Percentiles rank a stretch among this genome's conserved stretches.
Evolutionary conservation across 208 protist species (phyloP).

Genomic region (Acanthamoeba royreba): DNA sequence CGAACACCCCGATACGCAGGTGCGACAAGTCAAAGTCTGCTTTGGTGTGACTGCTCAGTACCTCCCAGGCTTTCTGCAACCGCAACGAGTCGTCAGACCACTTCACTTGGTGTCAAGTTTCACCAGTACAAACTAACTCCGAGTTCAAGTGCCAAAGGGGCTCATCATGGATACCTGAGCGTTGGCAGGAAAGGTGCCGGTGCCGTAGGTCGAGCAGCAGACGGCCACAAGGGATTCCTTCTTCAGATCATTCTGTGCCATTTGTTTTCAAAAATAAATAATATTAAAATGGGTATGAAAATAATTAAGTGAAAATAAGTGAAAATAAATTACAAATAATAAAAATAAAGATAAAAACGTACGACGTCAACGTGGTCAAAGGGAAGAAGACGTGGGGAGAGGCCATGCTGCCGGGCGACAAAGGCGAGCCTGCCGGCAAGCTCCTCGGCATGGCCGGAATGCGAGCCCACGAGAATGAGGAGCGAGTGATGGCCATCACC

Average conservation of each 20-base stretch:
- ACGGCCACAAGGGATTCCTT: neutral
- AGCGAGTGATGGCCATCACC: too few relatives aligned
- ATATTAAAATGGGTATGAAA: too few relatives aligned
- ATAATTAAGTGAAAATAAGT: too few relatives aligned
- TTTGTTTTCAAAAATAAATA: too few relatives aligned
- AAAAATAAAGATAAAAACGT: neutral
- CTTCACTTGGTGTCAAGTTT: neutral
- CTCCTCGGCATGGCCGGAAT: neutral
- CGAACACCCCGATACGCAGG: slow-evolving; percentile 5
- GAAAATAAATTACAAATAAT: too few relatives aligned
- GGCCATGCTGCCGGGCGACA: neutral
- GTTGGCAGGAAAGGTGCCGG: slow-evolving; percentile 1
- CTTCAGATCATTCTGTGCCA: neutral
- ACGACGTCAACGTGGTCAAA: slow-evolving; percentile 24
- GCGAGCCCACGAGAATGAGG: neutral
- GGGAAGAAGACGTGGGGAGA: neutral
- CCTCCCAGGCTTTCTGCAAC: neutral
- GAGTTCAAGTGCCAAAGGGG: neutral
- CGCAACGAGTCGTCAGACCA: neutral
- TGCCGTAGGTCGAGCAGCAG: slow-evolving; percentile 39
- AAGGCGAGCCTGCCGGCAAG: neutral
- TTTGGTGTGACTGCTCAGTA: neutral
- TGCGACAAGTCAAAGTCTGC: neutral
- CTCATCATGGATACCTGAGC: neutral
- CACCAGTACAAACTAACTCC: neutral